Evolutionary conservation across 257 asterid species (phyloP), one percentile per base, ranked within the genome.

Genomic region (Solanum chiquidenum): DNA sequence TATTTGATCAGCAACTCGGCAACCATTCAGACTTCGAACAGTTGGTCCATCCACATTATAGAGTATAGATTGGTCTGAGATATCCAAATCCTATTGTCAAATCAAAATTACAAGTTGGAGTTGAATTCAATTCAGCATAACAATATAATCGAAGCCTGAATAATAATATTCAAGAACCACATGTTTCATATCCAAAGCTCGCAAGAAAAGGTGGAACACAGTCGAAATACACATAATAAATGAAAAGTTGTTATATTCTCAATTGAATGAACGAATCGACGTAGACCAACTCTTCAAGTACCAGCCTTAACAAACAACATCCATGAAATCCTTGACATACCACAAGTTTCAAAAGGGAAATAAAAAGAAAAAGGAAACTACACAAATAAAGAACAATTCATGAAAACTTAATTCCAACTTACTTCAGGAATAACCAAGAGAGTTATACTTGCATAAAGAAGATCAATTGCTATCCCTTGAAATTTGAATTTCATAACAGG

Each of bases 1-100:
- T 88, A 97, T 95, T 91, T 95, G 96, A 95, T 96, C 99, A 10
- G 99, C 99, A 35, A 97, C 99, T 44, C 99, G 93, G 77, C 98
- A 96, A 31, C 99, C 99, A 90, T 96, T 96, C 76, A 97, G 99
- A 90, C 99, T 95, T 86, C 99, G 93, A 5, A 91, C 98, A 49
- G 98, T 97, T 85, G 95, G 94, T 77, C 94, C 99, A 49, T 97
- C 99, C 62, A 95, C 94, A 90, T 97, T 91, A 86, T 92, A 87
- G 94, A 97, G 89, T 86, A 95, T 91, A 87, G 98, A 92, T n/a
- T 89, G 91, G 86, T 90, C 90, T 29, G 99, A 97, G 89, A 87
- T 62, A 38, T 80, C 77, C 18, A 87, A 80, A 40, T 87, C 86
- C 86, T 87, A 82, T 66, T 87, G 52, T 18, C 42, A 87, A 58